Conservation (phyloP, 352 stramenopile species). For the Globisporangium irregulare region DNA sequence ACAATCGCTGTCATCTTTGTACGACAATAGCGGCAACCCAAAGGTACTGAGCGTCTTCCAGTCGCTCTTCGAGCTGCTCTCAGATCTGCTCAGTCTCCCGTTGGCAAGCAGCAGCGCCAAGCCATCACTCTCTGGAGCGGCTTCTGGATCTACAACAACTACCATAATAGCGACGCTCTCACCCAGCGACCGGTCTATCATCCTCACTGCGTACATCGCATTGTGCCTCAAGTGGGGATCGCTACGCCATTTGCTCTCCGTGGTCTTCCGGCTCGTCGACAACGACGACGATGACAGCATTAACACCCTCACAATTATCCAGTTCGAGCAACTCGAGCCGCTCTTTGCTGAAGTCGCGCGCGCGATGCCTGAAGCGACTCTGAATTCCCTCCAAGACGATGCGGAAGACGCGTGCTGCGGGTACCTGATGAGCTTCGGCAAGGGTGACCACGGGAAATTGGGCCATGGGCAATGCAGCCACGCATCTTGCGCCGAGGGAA, state of each 20-base stretch:
- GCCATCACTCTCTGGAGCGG: background rate
- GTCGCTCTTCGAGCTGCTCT: constrained; percentile 48
- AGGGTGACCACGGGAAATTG: constrained; percentile 82
- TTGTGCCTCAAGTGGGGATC: constrained; percentile 70
- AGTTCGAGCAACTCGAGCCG: constrained; percentile 29
- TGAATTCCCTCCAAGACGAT: constrained; percentile 13
- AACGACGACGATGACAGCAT: constrained; percentile 21
- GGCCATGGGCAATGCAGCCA: constrained; percentile 75
- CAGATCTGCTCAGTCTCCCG: constrained; percentile 27
- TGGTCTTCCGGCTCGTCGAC: constrained; percentile 33
- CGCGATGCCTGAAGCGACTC: constrained; percentile 25
- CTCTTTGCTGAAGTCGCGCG: constrained; percentile 43
- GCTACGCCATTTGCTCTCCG: constrained; percentile 46
- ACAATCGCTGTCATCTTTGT: background rate
- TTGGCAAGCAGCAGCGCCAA: background rate
- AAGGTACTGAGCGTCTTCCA: constrained; percentile 45
- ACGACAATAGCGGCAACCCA: background rate
- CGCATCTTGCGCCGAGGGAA: constrained; percentile 56
- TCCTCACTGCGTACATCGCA: constrained; percentile 54
- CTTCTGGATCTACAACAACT: background rate
- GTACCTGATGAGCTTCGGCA: constrained; percentile 82
- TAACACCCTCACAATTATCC: constrained; percentile 4
- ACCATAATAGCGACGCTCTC: constrained; percentile 10
- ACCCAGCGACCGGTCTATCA: constrained; percentile 24
- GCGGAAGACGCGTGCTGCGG: constrained; percentile 33